These are phyloP conservation scores for Ganoderma boninense DNA, from an alignment of 1,284 basidiomycete genomes.

Conservation along the genomic window DNA sequence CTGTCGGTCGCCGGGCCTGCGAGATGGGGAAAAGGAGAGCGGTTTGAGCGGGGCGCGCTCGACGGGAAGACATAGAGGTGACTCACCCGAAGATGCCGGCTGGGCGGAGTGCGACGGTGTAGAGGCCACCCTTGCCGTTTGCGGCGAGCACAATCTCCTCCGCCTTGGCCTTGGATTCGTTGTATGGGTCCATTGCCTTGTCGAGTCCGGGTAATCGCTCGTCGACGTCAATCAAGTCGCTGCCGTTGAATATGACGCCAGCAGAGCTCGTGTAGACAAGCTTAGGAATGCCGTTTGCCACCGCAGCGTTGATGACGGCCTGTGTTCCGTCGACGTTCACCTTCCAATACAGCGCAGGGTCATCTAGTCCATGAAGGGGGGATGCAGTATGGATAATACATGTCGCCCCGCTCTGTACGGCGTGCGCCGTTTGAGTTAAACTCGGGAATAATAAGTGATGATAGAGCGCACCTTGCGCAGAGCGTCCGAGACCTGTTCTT, in stretches of 20 bases:
- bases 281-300: conserved; percentile 79
- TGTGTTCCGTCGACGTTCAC: conserved; percentile 96
- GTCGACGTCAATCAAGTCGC: conserved; percentile 86
- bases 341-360: conserved; percentile 84
- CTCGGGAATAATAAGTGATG: not conserved
- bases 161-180: conserved; percentile 94
- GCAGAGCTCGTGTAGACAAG: conserved; percentile 97
- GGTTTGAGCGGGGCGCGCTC: conserved; percentile 12
- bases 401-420: conserved; percentile 74
- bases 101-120: conserved; percentile 92
- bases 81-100: conserved; percentile 96
- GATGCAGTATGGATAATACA: conserved; percentile 97
- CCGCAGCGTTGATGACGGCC: conserved; percentile 85
- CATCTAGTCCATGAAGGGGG: conserved; percentile 79
- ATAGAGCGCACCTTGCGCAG: conserved; percentile 66
- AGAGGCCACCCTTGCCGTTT: conserved; percentile 83
- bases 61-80: not conserved
- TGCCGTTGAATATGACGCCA: conserved; percentile 91
- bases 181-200: conserved; percentile 90
- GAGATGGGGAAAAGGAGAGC: conserved; percentile 4
- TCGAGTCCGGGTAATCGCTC: conserved; percentile 86
- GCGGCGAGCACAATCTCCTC: conserved; percentile 88
- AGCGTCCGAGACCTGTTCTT: conserved; percentile 75
- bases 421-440: not conserved
- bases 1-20: conserved; percentile 91